These are phyloP conservation scores for Metschnikowia corniflorae DNA, from an alignment of 805 yeast species.

Conservation along the genomic window DNA sequence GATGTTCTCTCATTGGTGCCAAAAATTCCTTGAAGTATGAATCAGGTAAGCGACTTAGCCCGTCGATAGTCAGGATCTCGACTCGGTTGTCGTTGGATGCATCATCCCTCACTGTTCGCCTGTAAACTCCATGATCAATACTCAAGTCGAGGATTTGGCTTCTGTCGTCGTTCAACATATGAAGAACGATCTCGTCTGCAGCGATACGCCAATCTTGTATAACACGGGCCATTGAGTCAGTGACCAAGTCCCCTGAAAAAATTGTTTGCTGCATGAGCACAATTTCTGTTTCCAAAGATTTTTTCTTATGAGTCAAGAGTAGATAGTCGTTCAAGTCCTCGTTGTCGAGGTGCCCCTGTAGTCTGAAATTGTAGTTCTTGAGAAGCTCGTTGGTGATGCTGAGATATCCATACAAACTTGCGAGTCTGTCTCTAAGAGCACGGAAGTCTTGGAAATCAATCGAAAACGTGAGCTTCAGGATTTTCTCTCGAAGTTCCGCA, in stretches of 20 bases:
- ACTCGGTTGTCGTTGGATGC: constrained; percentile 39
- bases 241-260: constrained; percentile 31
- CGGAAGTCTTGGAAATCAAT: constrained; percentile 63
- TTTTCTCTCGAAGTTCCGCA: constrained; percentile 51
- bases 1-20: constrained; percentile 23
- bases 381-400: constrained; percentile 39
- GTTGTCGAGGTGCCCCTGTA: constrained; percentile 44
- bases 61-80: constrained; percentile 37
- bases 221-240: constrained; percentile 16
- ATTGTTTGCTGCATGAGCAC: constrained; percentile 35
- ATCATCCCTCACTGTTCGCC: constrained; percentile 34
- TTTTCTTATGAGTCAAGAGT: constrained; percentile 32
- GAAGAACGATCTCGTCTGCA: constrained; percentile 39
- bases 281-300: constrained; percentile 32
- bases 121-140: constrained; percentile 32
- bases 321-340: constrained; percentile 43
- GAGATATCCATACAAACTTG: constrained; percentile 47
- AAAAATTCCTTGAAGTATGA: constrained; percentile 33
- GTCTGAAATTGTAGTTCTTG: constrained; percentile 47
- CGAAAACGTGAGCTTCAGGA: constrained; percentile 65
- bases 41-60: constrained; percentile 30
- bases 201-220: constrained; percentile 33
- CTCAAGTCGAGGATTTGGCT: constrained; percentile 37
- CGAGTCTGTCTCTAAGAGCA: constrained; percentile 46
- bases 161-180: constrained; percentile 40